Evolutionary conservation across 2,329 filamentous ascomycete species (phyloP), one percentile per base, ranked within the genome.

Genomic region (Paecilomyces niveus): DNA sequence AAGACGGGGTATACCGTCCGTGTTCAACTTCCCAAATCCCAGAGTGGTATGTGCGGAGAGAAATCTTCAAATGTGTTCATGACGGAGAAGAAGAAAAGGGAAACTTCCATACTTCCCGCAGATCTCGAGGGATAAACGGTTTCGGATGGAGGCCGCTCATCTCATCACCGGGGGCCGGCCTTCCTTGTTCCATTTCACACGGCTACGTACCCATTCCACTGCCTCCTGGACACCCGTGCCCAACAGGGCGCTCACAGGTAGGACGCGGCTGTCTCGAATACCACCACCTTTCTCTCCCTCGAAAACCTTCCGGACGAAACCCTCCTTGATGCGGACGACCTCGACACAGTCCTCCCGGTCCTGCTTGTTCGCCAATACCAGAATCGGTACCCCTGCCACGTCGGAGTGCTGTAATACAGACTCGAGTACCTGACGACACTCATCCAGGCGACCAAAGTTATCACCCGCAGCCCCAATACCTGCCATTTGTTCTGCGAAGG

Each of bases 111-210:
- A n/a, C 39, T 18, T 21, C n/a, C 8, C 39, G 15, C 3, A 45
- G 15, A 3, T 45, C 39, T 29, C 7, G 5, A 29, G 26, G 4
- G 7, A 29, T 29, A 29, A 29, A 29, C 7, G 26, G 2, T 29
- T 29, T 29, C 26, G 26, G 26, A 29, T 29, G 26, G 26, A 33
- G 3, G 32, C 13, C 32, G 10, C 45, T 83, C 81, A 97, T 77
- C 92, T 84, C 92, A 97, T 96, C 56, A 96, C 87, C 1, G 94
- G 94, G 62, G 93, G 92, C 61, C 94, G 83, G 3, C 86, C 88
- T 74, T 97, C 93, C 77, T 94, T 96, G 73, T 97, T 97, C 91
- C 94, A 97, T 74, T 90, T 92, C 29, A 97, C 91, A 61, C 94
- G 82, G 65, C 87, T 93, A 70, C 90, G 86, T 59, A 99, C 80